Base-by-base conservation (phyloP, 1,139 yeast species). In the Meyerozyma sp. region DNA sequence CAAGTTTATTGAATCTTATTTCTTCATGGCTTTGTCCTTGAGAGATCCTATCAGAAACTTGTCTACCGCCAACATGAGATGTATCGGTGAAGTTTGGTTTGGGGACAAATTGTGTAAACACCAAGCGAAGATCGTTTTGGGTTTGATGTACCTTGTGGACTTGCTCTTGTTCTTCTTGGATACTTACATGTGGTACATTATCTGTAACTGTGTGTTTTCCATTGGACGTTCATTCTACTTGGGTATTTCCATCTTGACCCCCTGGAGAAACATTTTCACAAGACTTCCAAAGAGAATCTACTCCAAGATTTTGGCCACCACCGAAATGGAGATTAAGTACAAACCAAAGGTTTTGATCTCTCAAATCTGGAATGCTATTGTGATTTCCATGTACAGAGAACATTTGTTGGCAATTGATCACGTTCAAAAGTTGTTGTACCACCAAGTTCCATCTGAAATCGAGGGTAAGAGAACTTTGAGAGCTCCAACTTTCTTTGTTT, bases 271-370 rank as follows among this genome's bases (percentile, higher is more conserved):
- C 66, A 91, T 93, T 59, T 93, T 91, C 76, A 84, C 96, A 49
- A 84, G 98, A 69, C 77, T 93, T 63, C 98, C 98, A 66, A 93
- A 93, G 82, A 88, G 98, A 82, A 89, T 93, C 57, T 93, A 93
- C 76, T 89, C 97, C 46, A 93, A 93, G 81, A 82, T 93, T 54
- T 81, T 93, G 68, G 98, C 98, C 40, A 93, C 98, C 36, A 88
- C 96, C 53, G 98, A 93, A 66, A 93, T 93, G 98, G 98, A 93
- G 73, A 89, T 93, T 63, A 93, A 93, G 74, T 93, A 93, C 75
- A 93, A 93, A 71, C 98, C 98, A 57, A 93, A 93, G 81, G 98
- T 93, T 54, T 78, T 93, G 65, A 91, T 93, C 61, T 90, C 98
- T 40, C 98, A 93, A 75, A 91, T 93, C 58, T 93, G 98, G 98